phyloP scores from a whole-genome alignment of 176 grass and related monocot species.

The Aegilops longissima region DNA sequence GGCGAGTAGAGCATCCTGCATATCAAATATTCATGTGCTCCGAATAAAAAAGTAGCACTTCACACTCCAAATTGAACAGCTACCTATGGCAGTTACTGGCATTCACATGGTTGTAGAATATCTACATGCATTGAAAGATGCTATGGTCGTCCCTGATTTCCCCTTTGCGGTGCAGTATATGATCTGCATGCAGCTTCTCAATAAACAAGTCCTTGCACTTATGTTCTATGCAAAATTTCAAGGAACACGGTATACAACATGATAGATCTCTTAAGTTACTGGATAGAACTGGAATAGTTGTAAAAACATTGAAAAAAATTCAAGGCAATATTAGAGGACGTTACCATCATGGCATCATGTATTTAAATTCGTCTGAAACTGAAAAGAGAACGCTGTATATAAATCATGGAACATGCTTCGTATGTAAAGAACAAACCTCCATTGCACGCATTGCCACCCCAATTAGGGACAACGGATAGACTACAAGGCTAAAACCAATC shows the following conservation, averaged over 20 bases:
- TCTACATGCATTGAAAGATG: neutral
- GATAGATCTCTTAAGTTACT: constrained; percentile 5
- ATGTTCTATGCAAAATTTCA: neutral
- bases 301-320: neutral
- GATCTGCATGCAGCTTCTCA: neutral
- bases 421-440: constrained; percentile 59
- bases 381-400: neutral
- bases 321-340: neutral
- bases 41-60: neutral
- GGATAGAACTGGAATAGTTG: neutral
- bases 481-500: constrained; percentile 78
- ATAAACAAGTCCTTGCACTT: neutral
- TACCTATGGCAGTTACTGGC: neutral
- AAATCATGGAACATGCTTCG: constrained; percentile 8
- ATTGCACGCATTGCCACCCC: constrained; percentile 93
- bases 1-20: constrained; percentile 76
- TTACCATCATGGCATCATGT: neutral
- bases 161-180: neutral
- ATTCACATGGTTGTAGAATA: neutral
- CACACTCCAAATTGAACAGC: neutral
- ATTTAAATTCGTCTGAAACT: neutral
- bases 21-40: constrained; percentile 6
- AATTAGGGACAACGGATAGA: constrained; percentile 88
- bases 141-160: neutral
- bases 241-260: neutral